A percentile compares a stretch with the other conserved stretches of the same genome.
Evolutionary conservation across 129 eudicot species (phyloP).

Genomic region (Ambrosia trifida): DNA sequence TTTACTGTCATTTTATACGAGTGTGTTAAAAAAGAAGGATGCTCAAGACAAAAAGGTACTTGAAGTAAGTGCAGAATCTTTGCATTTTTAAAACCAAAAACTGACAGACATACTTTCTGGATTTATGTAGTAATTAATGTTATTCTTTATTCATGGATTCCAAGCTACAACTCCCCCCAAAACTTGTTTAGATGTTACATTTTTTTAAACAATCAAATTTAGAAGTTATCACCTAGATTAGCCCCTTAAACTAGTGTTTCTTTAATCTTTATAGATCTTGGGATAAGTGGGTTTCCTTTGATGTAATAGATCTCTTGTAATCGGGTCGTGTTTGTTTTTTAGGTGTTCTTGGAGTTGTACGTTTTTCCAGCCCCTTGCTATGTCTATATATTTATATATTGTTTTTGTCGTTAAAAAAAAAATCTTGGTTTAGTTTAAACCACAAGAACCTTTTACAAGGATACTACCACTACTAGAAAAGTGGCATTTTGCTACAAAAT

Average conservation of each 20-base stretch:
- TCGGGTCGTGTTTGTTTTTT: too few species aligned
- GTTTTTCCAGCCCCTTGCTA: too few species aligned
- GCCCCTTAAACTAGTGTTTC: neutral
- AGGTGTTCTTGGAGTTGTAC: too few species aligned
- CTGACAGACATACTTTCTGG: conserved; percentile 44
- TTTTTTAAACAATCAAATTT: neutral
- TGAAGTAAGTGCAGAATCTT: conserved; percentile 41
- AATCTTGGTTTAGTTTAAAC: too few species aligned
- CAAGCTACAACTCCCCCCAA: conserved; percentile 5
- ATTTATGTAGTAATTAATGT: conserved; percentile 33
- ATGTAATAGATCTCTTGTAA: too few species aligned
- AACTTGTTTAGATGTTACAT: conserved; percentile 6
- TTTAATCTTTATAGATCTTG: neutral
- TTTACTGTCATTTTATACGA: conserved; percentile 21
- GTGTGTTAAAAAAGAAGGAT: conserved; percentile 23
- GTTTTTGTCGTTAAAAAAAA: too few species aligned
- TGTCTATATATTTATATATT: too few species aligned
- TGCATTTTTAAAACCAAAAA: conserved; percentile 31
- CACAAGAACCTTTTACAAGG: too few species aligned
- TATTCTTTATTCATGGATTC: conserved; percentile 31
- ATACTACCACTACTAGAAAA: too few species aligned
- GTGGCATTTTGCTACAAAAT: too few species aligned
- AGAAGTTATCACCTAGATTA: neutral
- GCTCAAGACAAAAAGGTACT: conserved; percentile 37
- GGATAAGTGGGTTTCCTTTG: too few species aligned